Percentiles rank a stretch among this genome's conserved stretches.
phyloP scores from a whole-genome alignment of 2,329 filamentous ascomycete species.

The Beauveria australis region DNA sequence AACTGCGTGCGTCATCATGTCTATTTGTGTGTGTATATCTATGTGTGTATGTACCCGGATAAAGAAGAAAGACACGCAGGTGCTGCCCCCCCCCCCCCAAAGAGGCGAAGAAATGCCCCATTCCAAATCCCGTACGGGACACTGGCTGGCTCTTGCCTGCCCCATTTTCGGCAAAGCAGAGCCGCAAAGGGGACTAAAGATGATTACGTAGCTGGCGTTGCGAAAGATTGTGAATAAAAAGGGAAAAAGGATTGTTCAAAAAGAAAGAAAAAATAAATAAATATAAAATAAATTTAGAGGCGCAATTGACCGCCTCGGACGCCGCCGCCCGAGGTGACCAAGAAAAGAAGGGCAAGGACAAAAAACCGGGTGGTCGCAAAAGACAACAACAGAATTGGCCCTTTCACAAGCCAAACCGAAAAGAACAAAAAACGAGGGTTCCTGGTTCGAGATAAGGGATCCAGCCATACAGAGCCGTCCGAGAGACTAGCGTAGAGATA shows the following conservation, averaged over 20 bases:
- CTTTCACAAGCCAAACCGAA: not conserved
- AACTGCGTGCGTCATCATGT: conserved; percentile 6
- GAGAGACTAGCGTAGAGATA: not conserved
- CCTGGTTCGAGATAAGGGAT: not conserved
- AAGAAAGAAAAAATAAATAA: not conserved
- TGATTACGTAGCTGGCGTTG: not conserved
- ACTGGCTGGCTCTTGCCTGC: not conserved
- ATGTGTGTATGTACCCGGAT: not conserved
- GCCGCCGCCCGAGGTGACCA: conserved; percentile 4
- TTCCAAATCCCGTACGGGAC: not conserved
- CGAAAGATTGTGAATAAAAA: not conserved
- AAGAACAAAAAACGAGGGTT: not conserved
- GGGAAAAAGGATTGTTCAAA: too few species aligned
- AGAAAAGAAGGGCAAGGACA: not conserved
- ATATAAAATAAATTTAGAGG: not conserved
- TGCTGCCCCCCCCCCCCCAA: not conserved
- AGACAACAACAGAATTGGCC: not conserved
- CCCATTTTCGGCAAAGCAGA: not conserved
- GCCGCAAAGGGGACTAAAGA: not conserved
- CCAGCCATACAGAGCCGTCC: not conserved
- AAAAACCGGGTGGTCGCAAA: not conserved
- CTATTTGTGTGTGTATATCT: not conserved
- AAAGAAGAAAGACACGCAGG: not conserved
- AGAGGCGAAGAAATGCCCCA: not conserved
- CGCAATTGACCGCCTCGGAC: not conserved